These are phyloP conservation scores for Xerocomus minutiporus DNA, from an alignment of 1,284 basidiomycete species.

Conservation along the genomic window DNA sequence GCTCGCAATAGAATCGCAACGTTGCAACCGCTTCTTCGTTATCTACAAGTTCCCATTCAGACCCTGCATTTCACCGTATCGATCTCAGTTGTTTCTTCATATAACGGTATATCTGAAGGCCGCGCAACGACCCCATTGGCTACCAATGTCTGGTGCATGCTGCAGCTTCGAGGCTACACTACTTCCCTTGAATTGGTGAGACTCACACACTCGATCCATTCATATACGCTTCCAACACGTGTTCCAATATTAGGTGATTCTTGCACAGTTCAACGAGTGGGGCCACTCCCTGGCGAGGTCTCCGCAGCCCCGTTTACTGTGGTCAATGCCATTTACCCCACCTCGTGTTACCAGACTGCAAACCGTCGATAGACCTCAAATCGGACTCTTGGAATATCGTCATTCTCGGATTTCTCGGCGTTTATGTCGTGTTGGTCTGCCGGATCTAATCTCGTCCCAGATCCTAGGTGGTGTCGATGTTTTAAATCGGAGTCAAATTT, in stretches of 20 bases:
- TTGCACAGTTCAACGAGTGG: background rate
- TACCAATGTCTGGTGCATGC: constrained; percentile 2
- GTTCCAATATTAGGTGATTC: constrained; percentile 4
- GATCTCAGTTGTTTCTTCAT: background rate
- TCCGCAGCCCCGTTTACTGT: too few species aligned
- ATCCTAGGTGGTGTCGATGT: too few species aligned
- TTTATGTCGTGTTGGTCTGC: too few species aligned
- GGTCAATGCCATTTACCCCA: too few species aligned
- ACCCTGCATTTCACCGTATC: background rate
- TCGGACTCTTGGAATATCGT: too few species aligned
- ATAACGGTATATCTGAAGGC: background rate
- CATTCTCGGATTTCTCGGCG: too few species aligned
- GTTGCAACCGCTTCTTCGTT: constrained; percentile 7
- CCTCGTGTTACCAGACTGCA: too few species aligned
- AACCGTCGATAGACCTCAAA: too few species aligned
- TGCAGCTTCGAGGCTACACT: constrained; percentile 16
- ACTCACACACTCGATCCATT: background rate
- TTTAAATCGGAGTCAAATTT: too few species aligned
- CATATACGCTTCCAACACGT: constrained; percentile 5
- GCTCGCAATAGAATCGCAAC: background rate
- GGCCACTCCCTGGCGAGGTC: too few species aligned
- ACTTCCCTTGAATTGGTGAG: background rate
- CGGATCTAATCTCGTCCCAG: too few species aligned
- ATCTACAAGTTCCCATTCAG: constrained; percentile 10
- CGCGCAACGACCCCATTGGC: background rate